Percentiles rank a stretch among this genome's conserved stretches.
These are phyloP conservation scores for Sicyos edulis DNA, from an alignment of 306 rosid species.

Conservation along the genomic window DNA sequence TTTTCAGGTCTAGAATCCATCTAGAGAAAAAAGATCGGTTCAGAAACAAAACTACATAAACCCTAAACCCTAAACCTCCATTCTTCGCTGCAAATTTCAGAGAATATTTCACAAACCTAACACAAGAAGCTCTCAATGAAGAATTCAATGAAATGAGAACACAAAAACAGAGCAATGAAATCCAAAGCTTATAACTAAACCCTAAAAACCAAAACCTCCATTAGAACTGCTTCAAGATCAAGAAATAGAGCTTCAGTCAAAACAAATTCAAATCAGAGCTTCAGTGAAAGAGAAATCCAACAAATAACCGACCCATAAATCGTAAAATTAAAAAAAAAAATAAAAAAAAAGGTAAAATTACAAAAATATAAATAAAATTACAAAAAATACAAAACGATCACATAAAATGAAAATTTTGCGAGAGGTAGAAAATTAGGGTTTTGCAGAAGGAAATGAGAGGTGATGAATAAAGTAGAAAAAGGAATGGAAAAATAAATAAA, in stretches of 20 bases:
- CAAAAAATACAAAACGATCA: slow-evolving; percentile 32
- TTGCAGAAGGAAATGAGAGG: slow-evolving; percentile 46
- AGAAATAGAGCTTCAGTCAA: neutral
- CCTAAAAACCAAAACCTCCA: neutral
- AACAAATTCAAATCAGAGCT: slow-evolving; percentile 30
- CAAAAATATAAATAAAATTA: slow-evolving; percentile 26
- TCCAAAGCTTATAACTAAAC: neutral
- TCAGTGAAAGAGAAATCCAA: slow-evolving; percentile 29
- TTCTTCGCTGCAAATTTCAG: neutral
- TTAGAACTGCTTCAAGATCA: neutral
- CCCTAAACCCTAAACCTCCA: slow-evolving; percentile 1
- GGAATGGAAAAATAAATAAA: slow-evolving; percentile 32
- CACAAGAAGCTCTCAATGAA: neutral
- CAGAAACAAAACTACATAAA: neutral
- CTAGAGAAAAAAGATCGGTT: neutral
- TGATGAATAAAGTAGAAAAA: slow-evolving; percentile 81
- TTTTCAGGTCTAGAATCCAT: slow-evolving; percentile 55
- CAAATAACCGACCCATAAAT: slow-evolving; percentile 31
- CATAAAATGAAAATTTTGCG: slow-evolving; percentile 21
- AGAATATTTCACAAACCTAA: neutral
- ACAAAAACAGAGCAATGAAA: slow-evolving; percentile 1
- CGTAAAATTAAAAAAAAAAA: neutral
- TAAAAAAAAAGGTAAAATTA: neutral
- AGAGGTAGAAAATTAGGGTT: slow-evolving; percentile 56
- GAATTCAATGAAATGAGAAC: neutral